Evolutionary conservation across 805 yeast genomes (phyloP).

Genomic region (Yamadazyma takamatsuzukensis): DNA sequence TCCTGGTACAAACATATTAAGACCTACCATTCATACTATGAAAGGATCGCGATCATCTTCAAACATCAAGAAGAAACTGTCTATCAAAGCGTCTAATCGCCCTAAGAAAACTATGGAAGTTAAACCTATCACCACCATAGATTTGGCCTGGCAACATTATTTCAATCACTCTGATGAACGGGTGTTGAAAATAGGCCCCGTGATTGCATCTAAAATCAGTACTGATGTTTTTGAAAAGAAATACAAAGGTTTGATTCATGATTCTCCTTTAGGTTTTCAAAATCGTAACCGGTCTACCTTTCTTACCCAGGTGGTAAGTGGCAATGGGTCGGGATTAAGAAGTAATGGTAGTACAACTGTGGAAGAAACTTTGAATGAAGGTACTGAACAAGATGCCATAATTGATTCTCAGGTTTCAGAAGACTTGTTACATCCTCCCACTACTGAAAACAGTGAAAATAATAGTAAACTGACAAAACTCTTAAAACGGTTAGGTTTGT

Average conservation of each 20-base stretch:
- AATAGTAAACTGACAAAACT: slow-evolving; percentile 11
- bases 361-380: slow-evolving; percentile 17
- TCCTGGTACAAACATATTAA: slow-evolving; percentile 57
- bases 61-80: slow-evolving; percentile 9
- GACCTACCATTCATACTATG: slow-evolving; percentile 46
- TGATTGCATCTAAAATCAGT: slow-evolving; percentile 40
- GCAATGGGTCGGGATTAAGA: slow-evolving; percentile 23
- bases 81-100: slow-evolving; percentile 8
- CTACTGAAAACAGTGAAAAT: slow-evolving; percentile 4
- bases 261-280: slow-evolving; percentile 50
- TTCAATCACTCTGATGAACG: slow-evolving; percentile 58
- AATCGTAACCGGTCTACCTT: slow-evolving; percentile 23
- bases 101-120: slow-evolving; percentile 31
- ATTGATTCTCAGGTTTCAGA: slow-evolving; percentile 45
- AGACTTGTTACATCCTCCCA: slow-evolving; percentile 13
- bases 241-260: slow-evolving; percentile 53
- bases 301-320: slow-evolving; percentile 38
- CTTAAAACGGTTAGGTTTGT: slow-evolving; percentile 16
- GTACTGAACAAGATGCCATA: slow-evolving; percentile 62
- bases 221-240: slow-evolving; percentile 55
- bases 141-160: slow-evolving; percentile 55
- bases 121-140: slow-evolving; percentile 49
- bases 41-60: slow-evolving; percentile 18
- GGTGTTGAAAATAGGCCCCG: slow-evolving; percentile 53
- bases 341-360: slow-evolving; percentile 2